Base-by-base conservation (phyloP, 2,329 filamentous ascomycete species). In the Aspergillus thermomutatus region DNA sequence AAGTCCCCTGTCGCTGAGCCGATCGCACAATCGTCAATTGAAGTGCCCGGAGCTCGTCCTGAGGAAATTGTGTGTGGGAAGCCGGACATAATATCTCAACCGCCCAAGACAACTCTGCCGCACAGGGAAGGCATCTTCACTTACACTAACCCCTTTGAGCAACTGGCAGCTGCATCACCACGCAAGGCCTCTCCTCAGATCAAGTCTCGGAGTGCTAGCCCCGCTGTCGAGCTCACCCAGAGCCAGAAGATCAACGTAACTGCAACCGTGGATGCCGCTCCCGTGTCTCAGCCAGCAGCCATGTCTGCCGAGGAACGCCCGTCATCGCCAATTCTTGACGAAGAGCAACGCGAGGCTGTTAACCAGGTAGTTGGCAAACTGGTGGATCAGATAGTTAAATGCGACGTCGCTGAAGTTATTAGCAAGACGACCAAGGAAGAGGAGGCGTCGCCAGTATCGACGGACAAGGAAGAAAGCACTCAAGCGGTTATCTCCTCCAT, bases 111-210 rank as follows among this genome's bases (percentile, higher is more conserved):
- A 37, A 56, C 73, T 1, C 62, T 70, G 41, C 66, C 73, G 7
- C 72, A 74, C 48, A 71, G 67, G 62, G 72, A 71, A 62, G 70
- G 80, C 53, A 79, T 87, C 53, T 90, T 90, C 71, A 89, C 82
- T 27, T 89, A 90, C 72, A 81, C 86, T 65, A 90, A 90, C 65
- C 87, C 87, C 1, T 90, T 90, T 65, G 87, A 90, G 56, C 82
- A 88, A 66, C 76, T 90, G 59, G 83, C 85, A 56, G 85, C 86
- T 46, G 85, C 85, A 2, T 88, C 86, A 59, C 85, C 86, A 40
- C 82, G 83, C 52, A 85, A 84, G 60, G 77, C 76, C 54, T 82
- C 81, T 26, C 79, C 82, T n/a, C 80, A 81, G 64, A 68, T 69
- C 34, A 69, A 72, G 50, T 66, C 72, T 53, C 72, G 77, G 72